Percentiles rank a stretch among this genome's conserved stretches.
Evolutionary conservation across 495 filamentous ascomycete genomes (phyloP).

Genomic region (Penicillium cataractarum): DNA sequence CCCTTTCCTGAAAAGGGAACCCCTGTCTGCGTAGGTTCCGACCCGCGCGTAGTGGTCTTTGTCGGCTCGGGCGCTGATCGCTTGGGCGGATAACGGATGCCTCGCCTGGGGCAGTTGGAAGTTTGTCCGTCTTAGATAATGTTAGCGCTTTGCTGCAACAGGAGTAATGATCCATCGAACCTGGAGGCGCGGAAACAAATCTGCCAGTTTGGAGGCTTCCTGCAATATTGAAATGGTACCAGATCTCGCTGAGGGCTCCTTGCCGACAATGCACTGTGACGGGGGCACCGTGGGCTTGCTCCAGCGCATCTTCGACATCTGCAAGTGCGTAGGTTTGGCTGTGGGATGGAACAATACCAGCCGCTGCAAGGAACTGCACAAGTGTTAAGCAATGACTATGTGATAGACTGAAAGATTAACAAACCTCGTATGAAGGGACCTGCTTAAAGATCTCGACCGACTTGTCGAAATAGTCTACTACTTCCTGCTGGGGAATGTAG

Average conservation of each 20-base stretch:
- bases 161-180: conserved; percentile 31
- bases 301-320: conserved; percentile 67
- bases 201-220: conserved; percentile 75
- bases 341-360: conserved; percentile 52
- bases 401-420: too few species aligned
- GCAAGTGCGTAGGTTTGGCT: conserved; percentile 58
- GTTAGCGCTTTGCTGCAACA: background rate
- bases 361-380: conserved; percentile 45
- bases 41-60: conserved; percentile 36
- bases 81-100: conserved; percentile 73
- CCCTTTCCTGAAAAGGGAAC: conserved; percentile 59
- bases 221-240: conserved; percentile 82
- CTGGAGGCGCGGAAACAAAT: conserved; percentile 67
- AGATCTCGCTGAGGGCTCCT: conserved; percentile 71
- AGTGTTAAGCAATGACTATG: conserved; percentile 5
- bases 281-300: conserved; percentile 61
- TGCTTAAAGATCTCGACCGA: conserved; percentile 55
- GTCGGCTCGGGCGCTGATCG: conserved; percentile 38
- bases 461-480: conserved; percentile 62
- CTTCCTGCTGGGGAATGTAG: conserved; percentile 65
- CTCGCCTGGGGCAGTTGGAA: conserved; percentile 62
- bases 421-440: conserved; percentile 48
- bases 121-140: conserved; percentile 55
- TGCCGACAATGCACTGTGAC: conserved; percentile 70
- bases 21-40: conserved; percentile 47